These are phyloP conservation scores for Xanthoparmelia taractica DNA, from an alignment of 495 filamentous ascomycete species.

Conservation along the genomic window DNA sequence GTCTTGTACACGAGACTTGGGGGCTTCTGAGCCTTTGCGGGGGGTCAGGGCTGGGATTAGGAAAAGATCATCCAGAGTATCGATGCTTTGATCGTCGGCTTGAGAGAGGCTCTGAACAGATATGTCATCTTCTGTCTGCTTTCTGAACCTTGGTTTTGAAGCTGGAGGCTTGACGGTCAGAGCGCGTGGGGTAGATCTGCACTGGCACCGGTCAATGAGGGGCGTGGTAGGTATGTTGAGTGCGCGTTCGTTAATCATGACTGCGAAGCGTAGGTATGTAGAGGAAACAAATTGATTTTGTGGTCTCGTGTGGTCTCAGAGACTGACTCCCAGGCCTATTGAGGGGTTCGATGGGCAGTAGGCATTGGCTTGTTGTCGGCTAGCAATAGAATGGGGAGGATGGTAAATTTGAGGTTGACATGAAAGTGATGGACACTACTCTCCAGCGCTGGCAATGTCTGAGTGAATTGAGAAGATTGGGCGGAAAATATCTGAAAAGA, in stretches of 20 bases:
- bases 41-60: conserved; percentile 6
- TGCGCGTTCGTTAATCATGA: conserved; percentile 10
- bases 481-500: not conserved
- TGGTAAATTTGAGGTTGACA: not conserved
- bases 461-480: not conserved
- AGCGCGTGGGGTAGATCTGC: conserved; percentile 19
- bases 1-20: conserved; percentile 28
- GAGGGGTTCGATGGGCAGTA: not conserved
- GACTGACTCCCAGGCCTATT: too few relatives aligned
- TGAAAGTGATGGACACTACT: not conserved
- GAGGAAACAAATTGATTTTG: not conserved
- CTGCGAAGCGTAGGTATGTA: not conserved
- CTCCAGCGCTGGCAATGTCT: not conserved
- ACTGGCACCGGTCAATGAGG: conserved; percentile 15
- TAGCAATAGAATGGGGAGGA: not conserved
- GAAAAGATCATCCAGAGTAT: conserved; percentile 16
- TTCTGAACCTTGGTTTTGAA: conserved; percentile 16
- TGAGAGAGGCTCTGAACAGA: conserved; percentile 23
- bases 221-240: conserved; percentile 11
- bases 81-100: conserved; percentile 14
- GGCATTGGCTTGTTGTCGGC: not conserved
- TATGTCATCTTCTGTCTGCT: conserved; percentile 28
- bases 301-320: not conserved
- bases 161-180: conserved; percentile 19
- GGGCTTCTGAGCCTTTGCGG: conserved; percentile 10